Conservation (phyloP, 2,329 filamentous ascomycete genomes). For the Ambrosiella cleistominuta region DNA sequence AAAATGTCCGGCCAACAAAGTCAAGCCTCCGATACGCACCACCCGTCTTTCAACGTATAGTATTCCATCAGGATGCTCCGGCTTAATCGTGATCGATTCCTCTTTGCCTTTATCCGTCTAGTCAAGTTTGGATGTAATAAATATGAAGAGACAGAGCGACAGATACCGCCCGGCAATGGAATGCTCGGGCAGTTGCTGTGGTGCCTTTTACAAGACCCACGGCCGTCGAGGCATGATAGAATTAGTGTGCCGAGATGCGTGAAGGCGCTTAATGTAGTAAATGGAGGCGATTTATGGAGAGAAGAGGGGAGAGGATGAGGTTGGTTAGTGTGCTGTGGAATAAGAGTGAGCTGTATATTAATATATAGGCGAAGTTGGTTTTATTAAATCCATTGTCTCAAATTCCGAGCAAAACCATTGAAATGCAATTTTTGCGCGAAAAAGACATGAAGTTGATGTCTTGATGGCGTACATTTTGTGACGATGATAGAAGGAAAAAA, state of each 20-base stretch:
- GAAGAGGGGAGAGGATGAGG: neutral
- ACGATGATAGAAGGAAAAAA: neutral
- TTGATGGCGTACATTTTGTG: neutral
- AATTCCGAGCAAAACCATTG: neutral
- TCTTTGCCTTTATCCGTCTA: conserved; percentile 39
- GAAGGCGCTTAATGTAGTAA: neutral
- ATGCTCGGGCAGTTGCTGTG: conserved; percentile 44
- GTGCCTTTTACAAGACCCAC: conserved; percentile 20
- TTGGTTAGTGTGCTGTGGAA: neutral
- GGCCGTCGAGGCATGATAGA: conserved; percentile 35
- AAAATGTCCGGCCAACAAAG: conserved; percentile 74
- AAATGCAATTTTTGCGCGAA: neutral
- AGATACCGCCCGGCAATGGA: conserved; percentile 65
- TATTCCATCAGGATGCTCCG: conserved; percentile 83
- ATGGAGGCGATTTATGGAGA: neutral
- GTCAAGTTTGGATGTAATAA: conserved; percentile 1
- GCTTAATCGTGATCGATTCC: conserved; percentile 81
- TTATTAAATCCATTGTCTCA: too few relatives aligned
- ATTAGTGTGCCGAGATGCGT: neutral
- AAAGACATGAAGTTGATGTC: neutral
- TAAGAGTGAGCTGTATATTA: neutral
- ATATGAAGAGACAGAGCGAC: conserved; percentile 29
- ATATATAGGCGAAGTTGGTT: too few relatives aligned
- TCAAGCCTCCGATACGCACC: conserved; percentile 90
- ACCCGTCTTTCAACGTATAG: conserved; percentile 54